phyloP scores from a whole-genome alignment of 768 basidiomycete genomes.

The Amyloporia xantha region DNA sequence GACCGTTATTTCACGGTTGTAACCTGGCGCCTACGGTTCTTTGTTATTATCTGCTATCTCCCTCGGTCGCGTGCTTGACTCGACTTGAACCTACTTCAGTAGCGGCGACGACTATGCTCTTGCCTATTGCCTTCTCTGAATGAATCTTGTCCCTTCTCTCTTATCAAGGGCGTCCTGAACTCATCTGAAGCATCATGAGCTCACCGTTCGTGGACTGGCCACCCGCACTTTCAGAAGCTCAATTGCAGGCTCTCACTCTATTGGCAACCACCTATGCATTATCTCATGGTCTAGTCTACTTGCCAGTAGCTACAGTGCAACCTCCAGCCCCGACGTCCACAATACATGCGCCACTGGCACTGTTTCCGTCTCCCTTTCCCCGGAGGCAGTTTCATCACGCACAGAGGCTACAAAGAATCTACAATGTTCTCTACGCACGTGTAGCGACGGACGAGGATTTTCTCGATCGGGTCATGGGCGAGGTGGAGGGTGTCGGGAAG shows the following conservation, averaged over 20 bases:
- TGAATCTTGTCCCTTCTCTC: no score
- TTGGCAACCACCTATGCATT: slow-evolving; percentile 80
- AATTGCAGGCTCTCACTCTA: slow-evolving; percentile 53
- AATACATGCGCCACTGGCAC: slow-evolving; percentile 84
- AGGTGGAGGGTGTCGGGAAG: slow-evolving; percentile 63
- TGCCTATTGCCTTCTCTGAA: no score
- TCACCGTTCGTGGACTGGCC: slow-evolving; percentile 51
- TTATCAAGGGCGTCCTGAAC: no score
- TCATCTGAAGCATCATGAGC: no score
- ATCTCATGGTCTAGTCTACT: slow-evolving; percentile 78
- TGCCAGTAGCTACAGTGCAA: slow-evolving; percentile 44
- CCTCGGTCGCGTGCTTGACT: no score
- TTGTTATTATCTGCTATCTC: no score
- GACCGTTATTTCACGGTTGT: no score
- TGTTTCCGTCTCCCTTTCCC: slow-evolving; percentile 87
- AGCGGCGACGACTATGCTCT: no score
- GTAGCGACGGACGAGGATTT: slow-evolving; percentile 76
- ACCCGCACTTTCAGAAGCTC: slow-evolving; percentile 51
- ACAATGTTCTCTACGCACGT: slow-evolving; percentile 82
- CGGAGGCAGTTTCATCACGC: slow-evolving; percentile 61
- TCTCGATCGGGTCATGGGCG: slow-evolving; percentile 80
- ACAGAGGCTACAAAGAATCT: slow-evolving; percentile 59
- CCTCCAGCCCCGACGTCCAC: slow-evolving; percentile 59
- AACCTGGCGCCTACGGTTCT: no score
- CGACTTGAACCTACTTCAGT: no score